Conservation (phyloP, 2,329 filamentous ascomycete genomes). For the Fusarium albosuccineum region DNA sequence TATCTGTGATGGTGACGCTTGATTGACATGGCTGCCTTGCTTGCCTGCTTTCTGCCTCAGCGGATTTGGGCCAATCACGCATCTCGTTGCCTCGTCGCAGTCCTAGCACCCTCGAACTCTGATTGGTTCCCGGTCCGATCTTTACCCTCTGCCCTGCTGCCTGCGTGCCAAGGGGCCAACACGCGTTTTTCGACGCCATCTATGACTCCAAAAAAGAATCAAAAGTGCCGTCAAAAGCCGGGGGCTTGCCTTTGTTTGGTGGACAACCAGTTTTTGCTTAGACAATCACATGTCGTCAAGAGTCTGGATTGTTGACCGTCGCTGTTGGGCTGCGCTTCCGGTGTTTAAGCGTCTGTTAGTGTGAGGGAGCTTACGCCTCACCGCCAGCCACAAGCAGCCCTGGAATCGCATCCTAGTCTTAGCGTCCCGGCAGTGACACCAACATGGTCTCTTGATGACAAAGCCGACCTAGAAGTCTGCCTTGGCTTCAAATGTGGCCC, state of each 20-base stretch:
- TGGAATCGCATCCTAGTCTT: background rate
- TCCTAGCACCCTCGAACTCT: background rate
- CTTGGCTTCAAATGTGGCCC: conserved; percentile 17
- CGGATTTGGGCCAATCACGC: background rate
- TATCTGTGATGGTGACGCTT: background rate
- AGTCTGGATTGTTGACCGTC: background rate
- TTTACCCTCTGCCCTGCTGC: conserved; percentile 20
- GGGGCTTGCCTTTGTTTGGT: background rate
- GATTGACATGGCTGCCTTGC: conserved; percentile 17
- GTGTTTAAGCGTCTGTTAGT: conserved; percentile 12
- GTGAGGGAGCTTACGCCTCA: conserved; percentile 33
- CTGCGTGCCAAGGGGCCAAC: conserved; percentile 13
- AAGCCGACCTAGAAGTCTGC: conserved; percentile 14
- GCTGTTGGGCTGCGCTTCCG: background rate
- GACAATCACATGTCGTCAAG: background rate
- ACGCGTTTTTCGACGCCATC: background rate
- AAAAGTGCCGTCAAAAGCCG: background rate
- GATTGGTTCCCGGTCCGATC: conserved; percentile 13
- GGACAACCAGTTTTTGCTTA: conserved; percentile 6
- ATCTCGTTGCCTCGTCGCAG: background rate
- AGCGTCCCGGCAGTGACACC: conserved; percentile 1
- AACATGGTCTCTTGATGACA: conserved; percentile 2
- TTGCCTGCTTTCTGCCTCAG: conserved; percentile 19
- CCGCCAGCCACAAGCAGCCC: conserved; percentile 5
- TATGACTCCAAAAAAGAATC: background rate